Percentiles rank a stretch among this genome's conserved stretches.
Conservation (phyloP, 2,329 filamentous ascomycete genomes). For the Herpotrichia juniperi region DNA sequence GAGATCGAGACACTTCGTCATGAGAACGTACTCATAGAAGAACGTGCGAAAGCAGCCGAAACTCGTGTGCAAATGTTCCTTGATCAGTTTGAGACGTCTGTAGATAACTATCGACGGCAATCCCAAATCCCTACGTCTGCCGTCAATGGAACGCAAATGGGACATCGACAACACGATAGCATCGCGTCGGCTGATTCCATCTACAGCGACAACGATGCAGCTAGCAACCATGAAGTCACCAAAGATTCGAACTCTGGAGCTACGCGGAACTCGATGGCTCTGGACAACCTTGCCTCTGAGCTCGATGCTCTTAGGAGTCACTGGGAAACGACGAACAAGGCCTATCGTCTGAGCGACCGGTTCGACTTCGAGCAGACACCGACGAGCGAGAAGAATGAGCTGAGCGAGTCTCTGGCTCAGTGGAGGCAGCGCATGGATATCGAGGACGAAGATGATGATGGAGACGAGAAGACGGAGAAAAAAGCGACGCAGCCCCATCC, state of each 20-base stretch:
- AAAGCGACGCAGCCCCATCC: conserved; percentile 7
- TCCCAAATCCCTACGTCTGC: conserved; percentile 52
- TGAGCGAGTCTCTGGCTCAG: conserved; percentile 40
- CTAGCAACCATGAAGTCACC: conserved; percentile 39
- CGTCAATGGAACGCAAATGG: conserved; percentile 39
- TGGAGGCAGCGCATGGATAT: conserved; percentile 42
- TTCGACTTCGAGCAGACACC: conserved; percentile 78
- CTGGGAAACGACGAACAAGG: conserved; percentile 96
- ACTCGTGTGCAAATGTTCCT: conserved; percentile 90
- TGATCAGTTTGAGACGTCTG: conserved; percentile 91
- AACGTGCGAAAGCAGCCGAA: conserved; percentile 86
- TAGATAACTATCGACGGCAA: conserved; percentile 90
- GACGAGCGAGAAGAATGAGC: conserved; percentile 39
- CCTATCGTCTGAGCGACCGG: conserved; percentile 86
- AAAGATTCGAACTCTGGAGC: conserved; percentile 35
- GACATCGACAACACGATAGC: conserved; percentile 61
- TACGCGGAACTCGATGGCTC: conserved; percentile 68
- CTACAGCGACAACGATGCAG: conserved; percentile 50
- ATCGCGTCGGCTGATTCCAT: conserved; percentile 64
- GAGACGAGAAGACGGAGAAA: conserved; percentile 3
- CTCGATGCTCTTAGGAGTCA: conserved; percentile 87
- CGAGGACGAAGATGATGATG: conserved; percentile 28
- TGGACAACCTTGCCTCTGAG: conserved; percentile 91
- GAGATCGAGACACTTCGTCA: conserved; percentile 82
- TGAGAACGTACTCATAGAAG: conserved; percentile 82